Evolutionary conservation across 2,329 filamentous ascomycete species (phyloP), one percentile per base, ranked within the genome.

Genomic region (Aspergillus ustus): DNA sequence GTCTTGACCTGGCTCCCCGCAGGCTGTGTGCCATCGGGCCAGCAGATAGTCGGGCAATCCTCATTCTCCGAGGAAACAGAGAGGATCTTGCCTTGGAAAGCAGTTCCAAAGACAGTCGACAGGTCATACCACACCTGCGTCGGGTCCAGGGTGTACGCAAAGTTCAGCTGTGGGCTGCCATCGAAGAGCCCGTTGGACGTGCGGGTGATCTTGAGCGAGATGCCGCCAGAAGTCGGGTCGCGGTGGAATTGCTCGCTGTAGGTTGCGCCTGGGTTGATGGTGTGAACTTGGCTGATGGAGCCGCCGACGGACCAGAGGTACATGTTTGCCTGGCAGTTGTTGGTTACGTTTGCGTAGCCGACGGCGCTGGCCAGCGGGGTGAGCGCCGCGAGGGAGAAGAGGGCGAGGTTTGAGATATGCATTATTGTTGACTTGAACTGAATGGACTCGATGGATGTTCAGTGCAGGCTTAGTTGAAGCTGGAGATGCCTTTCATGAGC

Each of bases 161-260:
- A 80, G 64, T 74, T 75, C 46, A 76, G 75, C 66, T 80, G 74
- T 4, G 76, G 66, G 45, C 70, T 75, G 31, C 70, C 72, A 29
- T 76, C 69, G 62, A 71, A 77, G 49, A 80, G 63, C 6, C 77
- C 78, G 57, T 77, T 69, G 49, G 70, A 52, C 15, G 58, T 66
- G 20, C 67, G 73, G 48, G 79, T 75, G 63, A 81, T 74, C 70
- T 80, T 81, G 52, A 81, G 68, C 1, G 79, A 65, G 51, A 81
- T 71, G 9, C 80, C 79, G n/a, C 78, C 78, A 0, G 74, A 77
- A 25, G 69, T 60, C 20, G 72, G 63, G 57, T 79, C 76, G 51
- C 71, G 70, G 66, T 67, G 72, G 63, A 78, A 71, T 17, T 57
- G 37, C 63, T 81, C 76, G 17, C 66, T 71, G 69, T 78, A 81